A percentile compares a stretch with the other conserved stretches of the same genome.
Evolutionary conservation across 805 yeast genomes (phyloP).

Genomic region (Metschnikowia anglica): DNA sequence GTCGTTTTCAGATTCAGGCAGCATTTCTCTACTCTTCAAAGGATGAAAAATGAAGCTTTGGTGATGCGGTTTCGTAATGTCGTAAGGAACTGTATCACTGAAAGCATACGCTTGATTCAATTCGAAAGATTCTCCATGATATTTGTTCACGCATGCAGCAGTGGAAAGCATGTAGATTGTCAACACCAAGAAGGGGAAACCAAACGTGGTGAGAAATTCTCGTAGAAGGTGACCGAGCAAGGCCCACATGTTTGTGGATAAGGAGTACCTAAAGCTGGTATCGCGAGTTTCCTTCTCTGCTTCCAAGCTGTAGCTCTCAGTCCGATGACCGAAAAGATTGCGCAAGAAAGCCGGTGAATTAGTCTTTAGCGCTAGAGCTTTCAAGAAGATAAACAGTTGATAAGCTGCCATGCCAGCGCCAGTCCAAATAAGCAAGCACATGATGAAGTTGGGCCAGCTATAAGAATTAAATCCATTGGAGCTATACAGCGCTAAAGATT

Average conservation of each 20-base stretch:
- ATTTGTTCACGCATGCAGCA: constrained; percentile 21
- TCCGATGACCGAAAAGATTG: constrained; percentile 6
- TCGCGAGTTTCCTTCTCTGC: background rate
- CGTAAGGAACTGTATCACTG: constrained; percentile 26
- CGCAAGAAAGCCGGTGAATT: constrained; percentile 5
- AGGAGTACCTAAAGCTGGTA: constrained; percentile 7
- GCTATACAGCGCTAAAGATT: constrained; percentile 34
- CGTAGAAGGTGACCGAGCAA: constrained; percentile 35
- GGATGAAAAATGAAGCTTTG: constrained; percentile 9
- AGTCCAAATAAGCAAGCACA: constrained; percentile 32
- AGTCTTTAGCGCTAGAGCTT: constrained; percentile 5
- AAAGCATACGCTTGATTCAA: constrained; percentile 23
- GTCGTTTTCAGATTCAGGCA: background rate
- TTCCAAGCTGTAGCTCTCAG: background rate
- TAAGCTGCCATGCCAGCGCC: constrained; percentile 24
- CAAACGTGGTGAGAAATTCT: constrained; percentile 35
- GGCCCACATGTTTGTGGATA: constrained; percentile 18
- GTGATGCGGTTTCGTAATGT: constrained; percentile 14
- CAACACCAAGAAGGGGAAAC: constrained; percentile 44
- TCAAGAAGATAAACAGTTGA: constrained; percentile 24
- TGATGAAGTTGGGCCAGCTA: constrained; percentile 47
- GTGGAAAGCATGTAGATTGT: constrained; percentile 34
- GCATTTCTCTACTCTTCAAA: background rate
- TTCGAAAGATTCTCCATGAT: constrained; percentile 4
- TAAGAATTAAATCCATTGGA: constrained; percentile 24